These are phyloP conservation scores for Melanomma pulvis-pyrius DNA, from an alignment of 495 filamentous ascomycete genomes.

Conservation along the genomic window DNA sequence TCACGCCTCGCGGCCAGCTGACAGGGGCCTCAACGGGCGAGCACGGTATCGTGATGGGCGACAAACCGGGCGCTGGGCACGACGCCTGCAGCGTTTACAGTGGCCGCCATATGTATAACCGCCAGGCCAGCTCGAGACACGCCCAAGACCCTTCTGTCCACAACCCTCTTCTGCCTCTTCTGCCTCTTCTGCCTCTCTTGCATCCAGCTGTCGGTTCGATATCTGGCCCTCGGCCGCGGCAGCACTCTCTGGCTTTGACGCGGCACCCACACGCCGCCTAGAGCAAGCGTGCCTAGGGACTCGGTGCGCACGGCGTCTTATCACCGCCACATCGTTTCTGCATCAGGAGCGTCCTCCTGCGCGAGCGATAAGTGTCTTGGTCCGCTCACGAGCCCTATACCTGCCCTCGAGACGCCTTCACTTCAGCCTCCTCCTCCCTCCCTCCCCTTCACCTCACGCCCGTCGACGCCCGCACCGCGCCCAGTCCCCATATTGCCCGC, in stretches of 20 bases:
- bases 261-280: background rate
- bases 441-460: background rate
- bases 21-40: background rate
- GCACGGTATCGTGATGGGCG: background rate
- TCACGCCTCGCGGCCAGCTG: background rate
- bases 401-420: slow-evolving; percentile 2
- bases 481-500: slow-evolving; percentile 9
- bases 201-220: background rate
- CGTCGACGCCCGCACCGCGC: background rate
- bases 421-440: slow-evolving; percentile 14
- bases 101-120: background rate
- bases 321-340: slow-evolving; percentile 30
- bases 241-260: background rate
- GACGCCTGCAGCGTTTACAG: background rate
- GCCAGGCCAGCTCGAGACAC: background rate
- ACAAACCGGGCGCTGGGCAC: background rate
- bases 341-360: slow-evolving; percentile 30
- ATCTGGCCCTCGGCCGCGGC: background rate
- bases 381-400: slow-evolving; percentile 7
- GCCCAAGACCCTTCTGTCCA: background rate
- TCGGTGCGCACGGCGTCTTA: slow-evolving; percentile 24
- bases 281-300: background rate
- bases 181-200: background rate
- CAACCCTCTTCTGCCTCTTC: background rate
- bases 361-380: slow-evolving; percentile 30